Base-by-base conservation (phyloP, 148 eudicot genomes). In the Pharnaceum exiguum region DNA sequence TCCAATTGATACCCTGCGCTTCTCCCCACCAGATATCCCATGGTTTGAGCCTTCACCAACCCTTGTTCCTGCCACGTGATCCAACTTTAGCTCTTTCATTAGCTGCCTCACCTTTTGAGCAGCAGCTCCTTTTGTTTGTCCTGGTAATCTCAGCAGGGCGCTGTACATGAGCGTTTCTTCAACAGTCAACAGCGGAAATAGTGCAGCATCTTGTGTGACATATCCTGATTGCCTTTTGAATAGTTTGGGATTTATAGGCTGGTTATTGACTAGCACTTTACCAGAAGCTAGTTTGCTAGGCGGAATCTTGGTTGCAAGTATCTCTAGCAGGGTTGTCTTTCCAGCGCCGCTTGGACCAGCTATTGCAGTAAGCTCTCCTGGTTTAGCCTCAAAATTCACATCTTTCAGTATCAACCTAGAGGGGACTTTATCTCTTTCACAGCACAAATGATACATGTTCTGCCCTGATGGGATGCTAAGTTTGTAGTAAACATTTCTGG, bases 291-390 rank as follows among this genome's bases (percentile, higher is more conserved):
- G 1, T 24, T 53, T 68, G 2, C 74, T 47, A 5, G 68, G 75
- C 0, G 81, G 57, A 12, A 79, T 62, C 15, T 77, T 78, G 0
- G 84, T 95, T 0, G 90, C 88, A 6, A 93, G 80, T 31, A 85
- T 85, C 44, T 93, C 95, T 26, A 93, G 58, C 32, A 93, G 64
- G 6, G 96, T 79, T 0, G 98, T 93, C 57, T 93, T 93, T 4
- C 98, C 98, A 0, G 98, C 96, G n/a, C 98, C 98, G 26, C 98
- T 93, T 1, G 96, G 83, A 5, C 98, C 98, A 5, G 95, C 94
- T 36, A 93, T 78, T 25, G 98, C 98, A 0, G 98, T 88, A 33
- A 93, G 70, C 72, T 88, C 95, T 40, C 85, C 82, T 0, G 96
- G 81, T 46, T 55, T 79, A 2, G 95, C 98, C 62, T 83, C 96